Evolutionary conservation across 768 basidiomycete genomes (phyloP).

Genomic region (Termitomyces sp.): DNA sequence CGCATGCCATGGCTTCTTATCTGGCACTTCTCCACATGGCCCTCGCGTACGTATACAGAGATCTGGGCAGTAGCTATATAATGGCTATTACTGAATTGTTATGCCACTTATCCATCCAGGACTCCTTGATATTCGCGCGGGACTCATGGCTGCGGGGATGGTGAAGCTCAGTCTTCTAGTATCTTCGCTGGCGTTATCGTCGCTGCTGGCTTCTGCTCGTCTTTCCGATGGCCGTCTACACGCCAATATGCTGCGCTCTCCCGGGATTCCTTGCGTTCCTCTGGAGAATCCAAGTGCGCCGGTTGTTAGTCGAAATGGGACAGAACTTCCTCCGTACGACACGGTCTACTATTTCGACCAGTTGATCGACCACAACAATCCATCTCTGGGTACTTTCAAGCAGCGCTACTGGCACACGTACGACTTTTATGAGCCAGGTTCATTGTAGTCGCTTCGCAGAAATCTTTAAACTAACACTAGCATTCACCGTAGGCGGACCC

Average conservation of each 20-base stretch:
- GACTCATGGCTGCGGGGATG: conserved; percentile 1
- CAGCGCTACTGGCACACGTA: conserved; percentile 72
- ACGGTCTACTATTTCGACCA: conserved; percentile 56
- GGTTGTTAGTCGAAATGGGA: conserved; percentile 42
- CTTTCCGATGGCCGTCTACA: conserved; percentile 37
- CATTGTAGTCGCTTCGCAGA: not conserved
- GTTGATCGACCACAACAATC: conserved; percentile 50
- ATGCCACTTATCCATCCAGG: not conserved
- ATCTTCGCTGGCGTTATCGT: conserved; percentile 16
- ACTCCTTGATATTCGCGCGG: not conserved
- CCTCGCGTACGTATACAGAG: conserved; percentile 6
- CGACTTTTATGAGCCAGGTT: conserved; percentile 59
- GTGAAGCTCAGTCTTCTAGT: conserved; percentile 19
- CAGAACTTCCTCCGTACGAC: conserved; percentile 39
- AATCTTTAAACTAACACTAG: not conserved
- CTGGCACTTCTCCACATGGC: conserved; percentile 9
- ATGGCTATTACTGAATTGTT: not conserved
- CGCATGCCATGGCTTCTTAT: conserved; percentile 2
- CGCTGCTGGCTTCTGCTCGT: conserved; percentile 19
- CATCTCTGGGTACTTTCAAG: conserved; percentile 69
- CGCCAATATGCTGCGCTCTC: conserved; percentile 37
- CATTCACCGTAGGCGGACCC: conserved; percentile 42
- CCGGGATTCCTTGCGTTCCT: conserved; percentile 31
- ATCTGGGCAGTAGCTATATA: conserved; percentile 7
- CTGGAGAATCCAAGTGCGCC: conserved; percentile 24